Conservation (phyloP, 129 eudicot genomes). For the sunflower (Helianthus annuus) region HanXRQr2.0-SUNRISE NC_035434.2:173023689-173024188, state of each 20-base stretch:
- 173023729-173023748: not conserved
- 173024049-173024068: conserved; percentile 93
- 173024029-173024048: conserved; percentile 75
- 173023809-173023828: conserved; percentile 1
- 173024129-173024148: not conserved
- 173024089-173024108: conserved; percentile 1
- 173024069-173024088: conserved; percentile 18
- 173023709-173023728: not conserved
- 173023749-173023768: not conserved
- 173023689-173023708: not conserved
- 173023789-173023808: not conserved
- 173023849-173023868: not conserved
- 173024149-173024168: not conserved
- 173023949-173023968: conserved; percentile 60
- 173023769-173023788: not conserved
- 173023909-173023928: conserved; percentile 6
- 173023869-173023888: not conserved
- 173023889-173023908: conserved; percentile 8
- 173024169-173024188: not conserved
- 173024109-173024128: not conserved
- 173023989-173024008: conserved; percentile 68
- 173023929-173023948: not conserved
- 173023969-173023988: conserved; percentile 61
- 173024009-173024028: conserved; percentile 85
- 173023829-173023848: not conserved